phyloP scores from a whole-genome alignment of 1,284 basidiomycete species.

The Sanghuangporus sanghuang region DNA sequence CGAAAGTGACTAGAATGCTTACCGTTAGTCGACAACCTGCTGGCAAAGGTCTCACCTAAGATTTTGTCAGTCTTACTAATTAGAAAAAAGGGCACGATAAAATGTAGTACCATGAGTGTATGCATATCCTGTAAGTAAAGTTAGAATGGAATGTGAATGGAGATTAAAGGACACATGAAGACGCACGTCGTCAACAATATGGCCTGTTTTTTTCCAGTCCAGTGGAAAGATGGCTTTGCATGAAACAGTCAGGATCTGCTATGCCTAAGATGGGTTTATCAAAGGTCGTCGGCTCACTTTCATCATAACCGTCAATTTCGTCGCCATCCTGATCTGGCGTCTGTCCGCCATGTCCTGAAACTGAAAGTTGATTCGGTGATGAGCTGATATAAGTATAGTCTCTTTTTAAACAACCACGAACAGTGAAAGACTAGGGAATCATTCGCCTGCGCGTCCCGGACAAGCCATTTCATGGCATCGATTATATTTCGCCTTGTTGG shows the following conservation, averaged over 20 bases:
- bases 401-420: slow-evolving; percentile 28
- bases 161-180: background rate
- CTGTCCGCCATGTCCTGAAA: slow-evolving; percentile 84
- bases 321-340: slow-evolving; percentile 66
- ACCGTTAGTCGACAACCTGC: slow-evolving; percentile 67
- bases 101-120: slow-evolving; percentile 44
- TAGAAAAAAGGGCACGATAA: background rate
- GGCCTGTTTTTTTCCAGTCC: slow-evolving; percentile 60
- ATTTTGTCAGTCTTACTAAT: background rate
- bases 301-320: slow-evolving; percentile 62
- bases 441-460: slow-evolving; percentile 63
- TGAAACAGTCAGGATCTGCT: background rate
- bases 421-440: slow-evolving; percentile 90
- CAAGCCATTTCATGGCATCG: slow-evolving; percentile 87
- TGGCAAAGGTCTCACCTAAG: slow-evolving; percentile 54
- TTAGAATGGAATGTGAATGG: slow-evolving; percentile 1
- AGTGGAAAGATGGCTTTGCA: slow-evolving; percentile 62
- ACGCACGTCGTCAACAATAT: slow-evolving; percentile 76
- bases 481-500: slow-evolving; percentile 81
- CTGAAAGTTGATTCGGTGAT: slow-evolving; percentile 28
- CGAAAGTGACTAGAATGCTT: slow-evolving; percentile 23
- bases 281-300: slow-evolving; percentile 40
- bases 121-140: slow-evolving; percentile 46
- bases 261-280: background rate
- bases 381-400: background rate